Conservation (phyloP, 768 basidiomycete species). For the Macrolepiota dolichaula region DNA sequence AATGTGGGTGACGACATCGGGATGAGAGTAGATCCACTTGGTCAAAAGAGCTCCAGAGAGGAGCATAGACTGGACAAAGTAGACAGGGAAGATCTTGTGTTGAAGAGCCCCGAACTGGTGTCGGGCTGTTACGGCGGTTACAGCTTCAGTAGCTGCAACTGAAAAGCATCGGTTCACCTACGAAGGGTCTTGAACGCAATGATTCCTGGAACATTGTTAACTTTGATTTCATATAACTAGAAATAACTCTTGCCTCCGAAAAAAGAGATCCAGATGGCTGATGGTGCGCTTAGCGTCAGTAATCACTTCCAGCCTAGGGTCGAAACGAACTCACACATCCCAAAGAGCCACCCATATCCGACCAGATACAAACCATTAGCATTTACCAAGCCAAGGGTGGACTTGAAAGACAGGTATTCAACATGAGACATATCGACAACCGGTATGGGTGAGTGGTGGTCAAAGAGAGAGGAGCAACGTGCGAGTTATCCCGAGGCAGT, state of each 20-base stretch:
- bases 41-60: slow-evolving; percentile 53
- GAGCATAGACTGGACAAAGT: slow-evolving; percentile 59
- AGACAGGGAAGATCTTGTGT: slow-evolving; percentile 70
- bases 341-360: slow-evolving; percentile 62
- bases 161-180: slow-evolving; percentile 26
- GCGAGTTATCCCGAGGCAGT: background rate
- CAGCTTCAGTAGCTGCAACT: slow-evolving; percentile 1
- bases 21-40: slow-evolving; percentile 57
- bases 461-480: background rate
- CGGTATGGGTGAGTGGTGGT: slow-evolving; percentile 15
- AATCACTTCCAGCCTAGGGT: background rate
- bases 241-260: slow-evolving; percentile 46
- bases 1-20: slow-evolving; percentile 46
- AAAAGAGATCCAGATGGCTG: slow-evolving; percentile 63
- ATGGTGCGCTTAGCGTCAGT: background rate
- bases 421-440: background rate
- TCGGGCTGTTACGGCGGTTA: slow-evolving; percentile 42
- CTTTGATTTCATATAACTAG: background rate
- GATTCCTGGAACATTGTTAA: slow-evolving; percentile 35
- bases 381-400: slow-evolving; percentile 30
- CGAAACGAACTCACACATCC: slow-evolving; percentile 56
- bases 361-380: slow-evolving; percentile 45
- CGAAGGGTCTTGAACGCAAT: slow-evolving; percentile 61
- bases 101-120: slow-evolving; percentile 74
- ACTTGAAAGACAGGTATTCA: slow-evolving; percentile 32